Conservation (phyloP, 805 yeast genomes). For the Middelhovenomyces tepae region DNA sequence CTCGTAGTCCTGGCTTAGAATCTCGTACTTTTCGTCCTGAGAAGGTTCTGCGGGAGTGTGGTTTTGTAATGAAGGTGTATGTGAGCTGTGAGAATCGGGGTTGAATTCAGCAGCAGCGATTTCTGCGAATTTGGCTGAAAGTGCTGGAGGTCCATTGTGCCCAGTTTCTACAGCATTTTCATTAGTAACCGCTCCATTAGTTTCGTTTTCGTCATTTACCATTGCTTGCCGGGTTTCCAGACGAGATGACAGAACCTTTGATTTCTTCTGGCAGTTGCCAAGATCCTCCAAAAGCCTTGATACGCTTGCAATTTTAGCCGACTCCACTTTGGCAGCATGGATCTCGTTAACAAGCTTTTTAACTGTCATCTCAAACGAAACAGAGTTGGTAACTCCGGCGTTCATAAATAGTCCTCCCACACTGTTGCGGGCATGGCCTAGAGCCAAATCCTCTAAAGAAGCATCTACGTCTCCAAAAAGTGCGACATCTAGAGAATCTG, state of each 20-base stretch:
- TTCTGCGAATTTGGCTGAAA: neutral
- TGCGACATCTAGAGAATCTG: slow-evolving; percentile 23
- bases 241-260: neutral
- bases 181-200: too few species aligned
- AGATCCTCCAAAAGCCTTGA: slow-evolving; percentile 17
- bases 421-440: slow-evolving; percentile 26
- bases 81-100: neutral
- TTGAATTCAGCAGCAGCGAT: neutral
- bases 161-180: neutral
- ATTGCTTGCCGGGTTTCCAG: neutral
- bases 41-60: too few species aligned
- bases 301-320: slow-evolving; percentile 26
- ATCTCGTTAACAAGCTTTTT: slow-evolving; percentile 27
- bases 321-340: slow-evolving; percentile 26
- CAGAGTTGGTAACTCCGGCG: slow-evolving; percentile 22
- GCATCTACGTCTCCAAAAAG: slow-evolving; percentile 28
- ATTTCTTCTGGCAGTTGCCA: slow-evolving; percentile 1
- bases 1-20: too few species aligned
- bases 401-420: slow-evolving; percentile 28
- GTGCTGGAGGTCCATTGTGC: neutral
- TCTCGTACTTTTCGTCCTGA: too few species aligned
- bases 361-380: slow-evolving; percentile 27
- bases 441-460: slow-evolving; percentile 26
- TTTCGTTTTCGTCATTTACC: neutral
- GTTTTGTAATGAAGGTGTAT: slow-evolving; percentile 1